A percentile compares a stretch with the other conserved stretches of the same genome.
These are phyloP conservation scores for Lepiota brunneoincarnata DNA, from an alignment of 768 basidiomycete species.

Conservation along the genomic window DNA sequence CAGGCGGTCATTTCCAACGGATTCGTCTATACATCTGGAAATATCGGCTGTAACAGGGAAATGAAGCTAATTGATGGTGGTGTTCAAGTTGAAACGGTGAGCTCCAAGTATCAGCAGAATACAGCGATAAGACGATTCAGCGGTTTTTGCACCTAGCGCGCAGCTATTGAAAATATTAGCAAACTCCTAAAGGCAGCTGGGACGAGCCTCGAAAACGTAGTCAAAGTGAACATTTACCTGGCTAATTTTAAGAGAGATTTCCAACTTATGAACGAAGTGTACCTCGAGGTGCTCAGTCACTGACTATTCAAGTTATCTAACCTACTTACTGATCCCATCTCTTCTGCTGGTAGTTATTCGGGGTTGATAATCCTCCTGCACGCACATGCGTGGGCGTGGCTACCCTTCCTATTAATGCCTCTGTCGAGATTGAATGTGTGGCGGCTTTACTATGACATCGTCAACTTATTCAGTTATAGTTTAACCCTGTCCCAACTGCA, in stretches of 20 bases:
- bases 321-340: not conserved
- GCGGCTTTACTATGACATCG: conserved; percentile 29
- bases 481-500: not conserved
- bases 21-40: conserved; percentile 15
- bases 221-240: conserved; percentile 42
- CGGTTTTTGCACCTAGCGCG: conserved; percentile 21
- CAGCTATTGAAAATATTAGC: conserved; percentile 36
- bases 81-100: conserved; percentile 14
- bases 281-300: conserved; percentile 26
- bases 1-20: conserved; percentile 35
- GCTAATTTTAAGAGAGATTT: conserved; percentile 35
- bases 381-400: conserved; percentile 59
- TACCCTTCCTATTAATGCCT: conserved; percentile 48
- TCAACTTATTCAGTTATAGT: not conserved
- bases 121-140: not conserved
- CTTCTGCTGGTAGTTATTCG: conserved; percentile 40
- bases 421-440: conserved; percentile 61
- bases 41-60: conserved; percentile 14
- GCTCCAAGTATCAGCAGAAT: not conserved
- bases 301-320: not conserved
- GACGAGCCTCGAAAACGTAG: conserved; percentile 36
- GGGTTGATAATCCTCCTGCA: conserved; percentile 43
- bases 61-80: conserved; percentile 15
- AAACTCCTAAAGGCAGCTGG: conserved; percentile 39
- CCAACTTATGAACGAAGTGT: conserved; percentile 36